Conservation (phyloP, 139 green algal species). For the Chlamydomonas sphaeroides region DNA sequence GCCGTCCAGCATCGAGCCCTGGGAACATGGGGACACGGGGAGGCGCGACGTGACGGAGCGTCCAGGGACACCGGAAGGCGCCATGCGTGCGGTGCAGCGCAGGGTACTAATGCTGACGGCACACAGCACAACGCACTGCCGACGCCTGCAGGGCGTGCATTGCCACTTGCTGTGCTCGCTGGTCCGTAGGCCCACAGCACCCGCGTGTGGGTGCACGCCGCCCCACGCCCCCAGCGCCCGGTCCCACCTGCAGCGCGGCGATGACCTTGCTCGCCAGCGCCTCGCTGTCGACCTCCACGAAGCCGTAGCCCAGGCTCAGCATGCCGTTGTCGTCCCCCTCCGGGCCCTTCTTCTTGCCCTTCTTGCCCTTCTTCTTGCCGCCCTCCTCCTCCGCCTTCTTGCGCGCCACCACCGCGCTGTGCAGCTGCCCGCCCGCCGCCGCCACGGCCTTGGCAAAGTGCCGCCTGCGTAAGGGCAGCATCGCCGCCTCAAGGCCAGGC, state of each 20-base stretch:
- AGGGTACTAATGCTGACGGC: too few relatives aligned
- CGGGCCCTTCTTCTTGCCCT: conserved; percentile 8
- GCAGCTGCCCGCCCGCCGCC: conserved; percentile 65
- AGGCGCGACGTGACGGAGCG: too few relatives aligned
- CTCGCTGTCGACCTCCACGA: conserved; percentile 87
- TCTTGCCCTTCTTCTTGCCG: conserved; percentile 1
- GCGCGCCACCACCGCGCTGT: conserved; percentile 50
- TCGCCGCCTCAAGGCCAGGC: too few relatives aligned
- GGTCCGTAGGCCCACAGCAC: too few relatives aligned
- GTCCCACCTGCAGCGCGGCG: conserved; percentile 69
- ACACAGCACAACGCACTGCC: too few relatives aligned
- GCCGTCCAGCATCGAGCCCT: conserved; percentile 88
- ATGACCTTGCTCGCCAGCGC: conserved; percentile 72
- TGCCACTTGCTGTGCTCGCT: too few relatives aligned
- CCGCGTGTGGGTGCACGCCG: too few relatives aligned
- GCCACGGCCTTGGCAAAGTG: conserved; percentile 82
- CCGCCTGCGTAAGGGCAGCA: too few relatives aligned
- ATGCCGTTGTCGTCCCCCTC: conserved; percentile 13
- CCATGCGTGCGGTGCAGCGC: too few relatives aligned
- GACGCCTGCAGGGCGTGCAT: too few relatives aligned
- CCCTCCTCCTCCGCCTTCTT: conserved; percentile 37
- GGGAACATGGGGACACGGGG: neutral
- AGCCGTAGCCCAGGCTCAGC: conserved; percentile 76
- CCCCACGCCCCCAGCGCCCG: neutral
- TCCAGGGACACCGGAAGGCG: too few relatives aligned